phyloP scores from a whole-genome alignment of 2,329 filamentous ascomycete species.

The Monilinia fructigena region DNA sequence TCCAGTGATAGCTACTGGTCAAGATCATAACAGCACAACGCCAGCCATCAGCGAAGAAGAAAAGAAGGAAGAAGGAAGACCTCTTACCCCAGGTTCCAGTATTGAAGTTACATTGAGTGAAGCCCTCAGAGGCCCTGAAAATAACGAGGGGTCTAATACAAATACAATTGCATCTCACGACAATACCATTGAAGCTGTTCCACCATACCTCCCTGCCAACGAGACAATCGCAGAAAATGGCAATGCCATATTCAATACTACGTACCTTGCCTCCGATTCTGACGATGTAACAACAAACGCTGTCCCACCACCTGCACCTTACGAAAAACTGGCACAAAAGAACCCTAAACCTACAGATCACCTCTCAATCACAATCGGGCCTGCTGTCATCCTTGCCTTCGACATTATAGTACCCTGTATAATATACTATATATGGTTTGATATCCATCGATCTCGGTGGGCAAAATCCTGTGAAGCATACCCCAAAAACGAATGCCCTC shows the following conservation, averaged over 20 bases:
- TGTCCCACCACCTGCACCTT: slow-evolving; percentile 16
- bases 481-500: slow-evolving; percentile 23
- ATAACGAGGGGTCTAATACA: background rate
- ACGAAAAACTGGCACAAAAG: slow-evolving; percentile 33
- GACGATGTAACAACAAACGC: background rate
- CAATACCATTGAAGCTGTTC: background rate
- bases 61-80: slow-evolving; percentile 13
- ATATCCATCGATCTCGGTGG: slow-evolving; percentile 25
- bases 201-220: background rate
- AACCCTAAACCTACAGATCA: slow-evolving; percentile 31
- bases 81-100: slow-evolving; percentile 8
- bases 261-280: slow-evolving; percentile 1
- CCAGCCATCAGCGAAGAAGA: background rate
- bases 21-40: background rate
- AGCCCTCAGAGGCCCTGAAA: background rate
- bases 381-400: slow-evolving; percentile 31
- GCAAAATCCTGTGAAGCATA: slow-evolving; percentile 25
- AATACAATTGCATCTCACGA: background rate
- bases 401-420: slow-evolving; percentile 33
- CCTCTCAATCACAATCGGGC: slow-evolving; percentile 32
- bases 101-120: background rate
- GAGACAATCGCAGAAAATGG: slow-evolving; percentile 1
- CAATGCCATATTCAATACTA: slow-evolving; percentile 11
- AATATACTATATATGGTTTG: slow-evolving; percentile 29
- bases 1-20: background rate